A percentile compares a stretch with the other conserved stretches of the same genome.
These are phyloP conservation scores for Leccinum griseonigrum DNA, from an alignment of 1,284 basidiomycete genomes.

Conservation along the genomic window DNA sequence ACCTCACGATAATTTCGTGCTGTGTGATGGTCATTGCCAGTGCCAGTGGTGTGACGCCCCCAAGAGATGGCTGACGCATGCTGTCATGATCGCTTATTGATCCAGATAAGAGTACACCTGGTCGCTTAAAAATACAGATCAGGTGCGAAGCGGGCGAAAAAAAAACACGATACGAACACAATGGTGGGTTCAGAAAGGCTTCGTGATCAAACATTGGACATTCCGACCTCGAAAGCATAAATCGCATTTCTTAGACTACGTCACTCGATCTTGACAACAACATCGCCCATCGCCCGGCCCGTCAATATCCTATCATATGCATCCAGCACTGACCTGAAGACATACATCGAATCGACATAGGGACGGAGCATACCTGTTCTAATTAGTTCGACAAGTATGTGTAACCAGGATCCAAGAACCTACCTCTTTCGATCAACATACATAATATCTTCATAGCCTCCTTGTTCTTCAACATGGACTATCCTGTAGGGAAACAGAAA, in stretches of 20 bases:
- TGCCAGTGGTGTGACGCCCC: background rate
- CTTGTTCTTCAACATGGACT: constrained; percentile 7
- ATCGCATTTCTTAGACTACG: background rate
- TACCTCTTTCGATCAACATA: constrained; percentile 22
- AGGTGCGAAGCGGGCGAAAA: background rate
- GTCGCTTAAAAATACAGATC: background rate
- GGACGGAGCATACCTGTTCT: constrained; percentile 53
- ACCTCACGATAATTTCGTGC: background rate
- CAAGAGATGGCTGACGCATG: background rate
- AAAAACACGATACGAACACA: background rate
- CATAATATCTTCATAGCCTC: constrained; percentile 15
- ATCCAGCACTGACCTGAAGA: constrained; percentile 53
- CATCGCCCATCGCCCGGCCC: constrained; percentile 59
- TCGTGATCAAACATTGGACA: background rate
- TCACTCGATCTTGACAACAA: constrained; percentile 49
- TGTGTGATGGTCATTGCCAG: background rate
- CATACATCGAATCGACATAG: constrained; percentile 57
- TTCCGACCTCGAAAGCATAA: background rate
- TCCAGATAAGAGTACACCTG: background rate
- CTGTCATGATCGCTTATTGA: too few species aligned
- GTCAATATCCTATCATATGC: constrained; percentile 63
- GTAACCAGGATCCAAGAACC: constrained; percentile 3
- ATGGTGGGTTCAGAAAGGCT: background rate
- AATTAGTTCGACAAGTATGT: background rate
- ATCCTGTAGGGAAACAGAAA: constrained; percentile 1